These are phyloP conservation scores for Chytriomyces sp. DNA, from an alignment of 192 early-diverging fungal genomes.

Conservation along the genomic window DNA sequence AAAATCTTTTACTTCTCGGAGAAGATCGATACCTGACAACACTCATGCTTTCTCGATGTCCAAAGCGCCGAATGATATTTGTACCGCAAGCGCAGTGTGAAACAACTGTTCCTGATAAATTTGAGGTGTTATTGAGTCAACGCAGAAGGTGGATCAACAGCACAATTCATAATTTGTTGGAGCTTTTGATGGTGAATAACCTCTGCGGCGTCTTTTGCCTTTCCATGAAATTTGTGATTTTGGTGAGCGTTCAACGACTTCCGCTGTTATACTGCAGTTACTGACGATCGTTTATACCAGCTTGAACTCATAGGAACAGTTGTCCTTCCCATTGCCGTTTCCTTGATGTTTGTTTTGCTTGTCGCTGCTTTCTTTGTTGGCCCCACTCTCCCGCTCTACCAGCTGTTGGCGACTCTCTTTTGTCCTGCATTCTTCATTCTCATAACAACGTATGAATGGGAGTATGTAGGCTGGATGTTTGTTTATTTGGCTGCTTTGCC, in stretches of 20 bases:
- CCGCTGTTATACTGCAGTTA: not conserved
- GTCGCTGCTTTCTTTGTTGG: slow-evolving; percentile 5
- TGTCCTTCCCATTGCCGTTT: slow-evolving; percentile 83
- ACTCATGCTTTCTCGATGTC: slow-evolving; percentile 91
- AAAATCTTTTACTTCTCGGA: slow-evolving; percentile 90
- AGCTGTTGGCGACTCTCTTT: slow-evolving; percentile 75
- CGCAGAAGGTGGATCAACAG: slow-evolving; percentile 97
- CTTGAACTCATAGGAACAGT: slow-evolving; percentile 84
- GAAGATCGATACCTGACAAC: slow-evolving; percentile 96
- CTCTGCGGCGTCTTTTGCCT: slow-evolving; percentile 40
- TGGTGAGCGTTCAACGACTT: slow-evolving; percentile 7
- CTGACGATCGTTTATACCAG: slow-evolving; percentile 41
- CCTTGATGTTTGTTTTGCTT: slow-evolving; percentile 76
- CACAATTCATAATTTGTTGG: slow-evolving; percentile 94
- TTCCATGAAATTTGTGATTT: slow-evolving; percentile 6
- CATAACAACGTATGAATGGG: slow-evolving; percentile 77
- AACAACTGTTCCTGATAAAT: slow-evolving; percentile 86
- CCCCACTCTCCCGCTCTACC: slow-evolving; percentile 53
- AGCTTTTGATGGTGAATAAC: slow-evolving; percentile 65
- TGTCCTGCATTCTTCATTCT: slow-evolving; percentile 86
- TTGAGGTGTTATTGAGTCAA: slow-evolving; percentile 85
- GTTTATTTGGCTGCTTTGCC: slow-evolving; percentile 78
- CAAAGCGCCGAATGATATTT: slow-evolving; percentile 93
- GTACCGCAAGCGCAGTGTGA: slow-evolving; percentile 91
- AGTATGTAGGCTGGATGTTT: slow-evolving; percentile 86